phyloP scores from a whole-genome alignment of 1,284 basidiomycete genomes.

The Athelia psychrophila region DNA sequence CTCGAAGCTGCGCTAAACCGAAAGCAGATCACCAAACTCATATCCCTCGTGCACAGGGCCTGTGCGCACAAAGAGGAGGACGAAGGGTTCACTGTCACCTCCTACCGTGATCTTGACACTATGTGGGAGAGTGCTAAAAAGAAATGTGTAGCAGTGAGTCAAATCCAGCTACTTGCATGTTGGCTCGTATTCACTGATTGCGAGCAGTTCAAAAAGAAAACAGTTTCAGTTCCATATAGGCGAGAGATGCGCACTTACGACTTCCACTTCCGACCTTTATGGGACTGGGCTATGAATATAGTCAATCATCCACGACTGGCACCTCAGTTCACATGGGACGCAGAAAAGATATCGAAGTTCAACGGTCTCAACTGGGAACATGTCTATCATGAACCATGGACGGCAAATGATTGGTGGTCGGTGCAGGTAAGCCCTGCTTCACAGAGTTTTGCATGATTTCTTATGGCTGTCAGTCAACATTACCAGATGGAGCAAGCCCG shows the following conservation, averaged over 20 bases:
- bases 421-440: conserved; percentile 20
- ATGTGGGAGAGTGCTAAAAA: no score
- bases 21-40: neutral
- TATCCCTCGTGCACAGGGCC: neutral
- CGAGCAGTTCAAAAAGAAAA: conserved; percentile 15
- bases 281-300: conserved; percentile 17
- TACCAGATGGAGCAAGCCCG: conserved; percentile 20
- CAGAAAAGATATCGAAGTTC: conserved; percentile 21
- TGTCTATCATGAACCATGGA: conserved; percentile 34
- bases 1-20: conserved; percentile 15
- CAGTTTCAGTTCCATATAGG: conserved; percentile 15
- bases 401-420: conserved; percentile 22
- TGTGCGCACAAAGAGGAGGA: neutral
- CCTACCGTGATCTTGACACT: neutral
- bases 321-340: conserved; percentile 20
- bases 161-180: neutral
- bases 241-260: conserved; percentile 10
- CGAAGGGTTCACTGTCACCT: neutral
- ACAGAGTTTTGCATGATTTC: neutral
- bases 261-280: conserved; percentile 14
- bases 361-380: conserved; percentile 22
- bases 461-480: conserved; percentile 8
- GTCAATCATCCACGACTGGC: conserved; percentile 13
- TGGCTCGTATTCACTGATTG: neutral
- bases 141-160: neutral